phyloP scores from a whole-genome alignment of 108 stramenopile genomes.

The Nannochloropsis granulata region DNA sequence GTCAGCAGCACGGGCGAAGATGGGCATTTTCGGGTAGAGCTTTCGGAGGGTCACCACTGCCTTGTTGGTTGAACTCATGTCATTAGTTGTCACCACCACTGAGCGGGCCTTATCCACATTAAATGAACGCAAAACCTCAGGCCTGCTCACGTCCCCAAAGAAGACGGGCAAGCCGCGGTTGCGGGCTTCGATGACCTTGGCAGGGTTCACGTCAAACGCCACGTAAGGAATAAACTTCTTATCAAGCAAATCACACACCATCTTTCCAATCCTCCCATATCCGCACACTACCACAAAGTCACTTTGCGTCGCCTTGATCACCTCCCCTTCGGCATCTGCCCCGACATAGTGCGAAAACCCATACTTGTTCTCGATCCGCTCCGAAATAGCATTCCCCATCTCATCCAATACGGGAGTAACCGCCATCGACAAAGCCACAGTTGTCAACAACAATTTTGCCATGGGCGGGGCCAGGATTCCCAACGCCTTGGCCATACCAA shows the following conservation, averaged over 20 bases:
- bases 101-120: slow-evolving; percentile 80
- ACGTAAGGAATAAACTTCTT: slow-evolving; percentile 80
- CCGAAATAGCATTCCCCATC: slow-evolving; percentile 43
- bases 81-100: slow-evolving; percentile 76
- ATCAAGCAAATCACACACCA: slow-evolving; percentile 83
- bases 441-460: slow-evolving; percentile 72
- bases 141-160: slow-evolving; percentile 79
- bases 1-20: slow-evolving; percentile 72
- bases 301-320: slow-evolving; percentile 56
- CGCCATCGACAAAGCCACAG: slow-evolving; percentile 89
- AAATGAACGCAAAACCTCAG: slow-evolving; percentile 75
- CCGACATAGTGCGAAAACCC: slow-evolving; percentile 75
- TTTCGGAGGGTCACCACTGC: slow-evolving; percentile 72
- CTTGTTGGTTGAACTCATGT: slow-evolving; percentile 63
- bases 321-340: slow-evolving; percentile 65
- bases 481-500: slow-evolving; percentile 67
- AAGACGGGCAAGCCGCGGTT: slow-evolving; percentile 83
- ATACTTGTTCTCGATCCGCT: slow-evolving; percentile 57
- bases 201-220: slow-evolving; percentile 77
- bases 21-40: slow-evolving; percentile 64
- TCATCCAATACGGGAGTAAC: slow-evolving; percentile 64
- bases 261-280: slow-evolving; percentile 78
- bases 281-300: slow-evolving; percentile 88
- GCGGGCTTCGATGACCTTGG: slow-evolving; percentile 76
- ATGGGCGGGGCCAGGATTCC: slow-evolving; percentile 57